Evolutionary conservation across 306 rosid species (phyloP).

Genomic region (Begonia peltatifolia): DNA sequence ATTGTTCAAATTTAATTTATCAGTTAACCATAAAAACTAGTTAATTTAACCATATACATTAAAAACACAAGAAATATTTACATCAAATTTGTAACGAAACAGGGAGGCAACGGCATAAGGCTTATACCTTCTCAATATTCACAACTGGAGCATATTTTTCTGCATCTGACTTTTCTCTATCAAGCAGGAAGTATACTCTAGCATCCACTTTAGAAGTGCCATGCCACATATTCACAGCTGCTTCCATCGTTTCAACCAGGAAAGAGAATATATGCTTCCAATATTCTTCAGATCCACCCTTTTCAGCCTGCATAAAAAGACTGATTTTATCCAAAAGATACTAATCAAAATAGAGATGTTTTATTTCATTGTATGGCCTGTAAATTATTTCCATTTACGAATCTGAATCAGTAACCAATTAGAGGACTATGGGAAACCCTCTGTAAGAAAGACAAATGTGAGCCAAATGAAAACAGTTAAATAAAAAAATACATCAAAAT

Average conservation of each 20-base stretch:
- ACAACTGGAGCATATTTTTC: slow-evolving; percentile 83
- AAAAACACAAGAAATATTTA: slow-evolving; percentile 7
- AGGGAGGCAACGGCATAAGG: not conserved
- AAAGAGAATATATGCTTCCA: slow-evolving; percentile 60
- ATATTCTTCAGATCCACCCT: slow-evolving; percentile 64
- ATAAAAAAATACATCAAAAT: too few species aligned
- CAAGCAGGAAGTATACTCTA: slow-evolving; percentile 77
- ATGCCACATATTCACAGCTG: slow-evolving; percentile 84
- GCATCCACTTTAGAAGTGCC: slow-evolving; percentile 79
- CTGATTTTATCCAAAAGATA: not conserved
- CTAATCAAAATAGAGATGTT: too few species aligned
- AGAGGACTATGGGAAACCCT: too few species aligned
- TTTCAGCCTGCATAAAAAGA: slow-evolving; percentile 47
- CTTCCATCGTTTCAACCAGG: slow-evolving; percentile 86
- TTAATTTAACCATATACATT: slow-evolving; percentile 1
- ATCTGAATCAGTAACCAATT: too few species aligned
- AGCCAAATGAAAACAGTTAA: too few species aligned
- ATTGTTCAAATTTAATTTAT: too few species aligned
- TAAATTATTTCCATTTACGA: too few species aligned
- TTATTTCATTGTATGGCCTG: too few species aligned
- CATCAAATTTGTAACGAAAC: too few species aligned
- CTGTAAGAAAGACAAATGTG: too few species aligned
- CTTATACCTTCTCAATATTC: slow-evolving; percentile 80
- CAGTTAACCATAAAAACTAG: not conserved
- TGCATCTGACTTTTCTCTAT: slow-evolving; percentile 62